A percentile compares a stretch with the other conserved stretches of the same genome.
Conservation (phyloP, 306 rosid genomes). For the Vigna nakashimae region DNA sequence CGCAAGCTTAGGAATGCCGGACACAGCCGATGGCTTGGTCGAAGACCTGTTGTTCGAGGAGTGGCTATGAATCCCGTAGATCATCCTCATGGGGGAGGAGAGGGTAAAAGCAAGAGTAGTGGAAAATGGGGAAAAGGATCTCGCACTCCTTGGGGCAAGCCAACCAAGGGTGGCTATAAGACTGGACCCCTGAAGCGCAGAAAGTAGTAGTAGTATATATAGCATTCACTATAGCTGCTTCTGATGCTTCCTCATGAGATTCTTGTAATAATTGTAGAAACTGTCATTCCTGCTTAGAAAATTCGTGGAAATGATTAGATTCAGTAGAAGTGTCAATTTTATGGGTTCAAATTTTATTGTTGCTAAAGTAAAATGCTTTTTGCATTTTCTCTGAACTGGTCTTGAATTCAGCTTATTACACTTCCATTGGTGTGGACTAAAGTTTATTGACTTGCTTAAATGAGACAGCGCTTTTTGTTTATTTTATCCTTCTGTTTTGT, state of each 20-base stretch:
- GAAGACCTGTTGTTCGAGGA: slow-evolving; percentile 80
- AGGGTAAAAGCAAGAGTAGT: slow-evolving; percentile 82
- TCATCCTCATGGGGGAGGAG: slow-evolving; percentile 96
- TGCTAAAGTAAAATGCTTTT: neutral
- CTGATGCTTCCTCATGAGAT: slow-evolving; percentile 28
- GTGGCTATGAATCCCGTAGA: slow-evolving; percentile 92
- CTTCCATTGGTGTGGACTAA: no score
- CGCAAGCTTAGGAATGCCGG: slow-evolving; percentile 83
- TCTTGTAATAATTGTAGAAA: slow-evolving; percentile 39
- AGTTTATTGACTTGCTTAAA: no score
- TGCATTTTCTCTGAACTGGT: neutral
- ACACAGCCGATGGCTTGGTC: slow-evolving; percentile 81
- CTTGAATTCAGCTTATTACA: neutral
- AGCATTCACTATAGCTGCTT: slow-evolving; percentile 16
- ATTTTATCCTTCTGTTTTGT: no score
- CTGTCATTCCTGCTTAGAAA: slow-evolving; percentile 26
- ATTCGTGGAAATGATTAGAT: slow-evolving; percentile 25
- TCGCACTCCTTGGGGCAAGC: slow-evolving; percentile 88
- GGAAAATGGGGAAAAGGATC: slow-evolving; percentile 63
- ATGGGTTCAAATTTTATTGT: slow-evolving; percentile 14
- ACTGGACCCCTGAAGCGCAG: slow-evolving; percentile 76
- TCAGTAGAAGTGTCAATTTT: slow-evolving; percentile 38
- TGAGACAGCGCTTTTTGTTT: no score
- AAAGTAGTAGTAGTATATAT: slow-evolving; percentile 35
- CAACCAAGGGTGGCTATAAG: slow-evolving; percentile 79